Evolutionary conservation across 495 filamentous ascomycete species (phyloP).

Genomic region (Rostrohypoxylon terebratum): DNA sequence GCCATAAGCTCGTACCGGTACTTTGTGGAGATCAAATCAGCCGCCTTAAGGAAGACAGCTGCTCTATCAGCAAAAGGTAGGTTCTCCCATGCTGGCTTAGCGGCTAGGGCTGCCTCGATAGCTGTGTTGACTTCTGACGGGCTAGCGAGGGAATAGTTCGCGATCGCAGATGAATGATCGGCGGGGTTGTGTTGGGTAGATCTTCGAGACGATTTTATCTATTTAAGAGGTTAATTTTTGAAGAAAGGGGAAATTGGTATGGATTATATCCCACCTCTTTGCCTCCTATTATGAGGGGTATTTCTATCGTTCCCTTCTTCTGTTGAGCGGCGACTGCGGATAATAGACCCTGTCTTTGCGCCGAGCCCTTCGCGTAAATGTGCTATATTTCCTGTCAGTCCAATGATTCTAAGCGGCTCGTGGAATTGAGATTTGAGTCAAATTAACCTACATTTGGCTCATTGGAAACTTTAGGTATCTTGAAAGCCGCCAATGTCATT

Average conservation of each 20-base stretch:
- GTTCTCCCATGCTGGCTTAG: conserved; percentile 83
- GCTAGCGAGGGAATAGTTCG: conserved; percentile 81
- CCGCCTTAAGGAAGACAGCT: conserved; percentile 94
- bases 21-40: conserved; percentile 86
- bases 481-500: conserved; percentile 77
- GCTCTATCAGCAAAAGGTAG: conserved; percentile 89
- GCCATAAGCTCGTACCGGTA: conserved; percentile 95
- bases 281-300: conserved; percentile 84
- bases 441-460: conserved; percentile 85
- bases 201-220: conserved; percentile 65
- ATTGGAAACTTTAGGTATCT: conserved; percentile 86
- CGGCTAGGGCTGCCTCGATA: conserved; percentile 82
- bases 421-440: not conserved
- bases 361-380: conserved; percentile 84
- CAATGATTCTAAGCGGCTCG: not conserved
- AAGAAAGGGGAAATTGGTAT: conserved; percentile 1
- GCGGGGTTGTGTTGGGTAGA: conserved; percentile 78
- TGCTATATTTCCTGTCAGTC: conserved; percentile 66
- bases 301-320: conserved; percentile 69
- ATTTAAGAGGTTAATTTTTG: not conserved
- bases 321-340: conserved; percentile 73
- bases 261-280: conserved; percentile 68
- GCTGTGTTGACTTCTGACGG: conserved; percentile 76
- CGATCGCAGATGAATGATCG: conserved; percentile 75
- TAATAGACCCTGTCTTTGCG: conserved; percentile 78